Evolutionary conservation across 2,329 filamentous ascomycete species (phyloP).

Genomic region (Monosporascus sp.): DNA sequence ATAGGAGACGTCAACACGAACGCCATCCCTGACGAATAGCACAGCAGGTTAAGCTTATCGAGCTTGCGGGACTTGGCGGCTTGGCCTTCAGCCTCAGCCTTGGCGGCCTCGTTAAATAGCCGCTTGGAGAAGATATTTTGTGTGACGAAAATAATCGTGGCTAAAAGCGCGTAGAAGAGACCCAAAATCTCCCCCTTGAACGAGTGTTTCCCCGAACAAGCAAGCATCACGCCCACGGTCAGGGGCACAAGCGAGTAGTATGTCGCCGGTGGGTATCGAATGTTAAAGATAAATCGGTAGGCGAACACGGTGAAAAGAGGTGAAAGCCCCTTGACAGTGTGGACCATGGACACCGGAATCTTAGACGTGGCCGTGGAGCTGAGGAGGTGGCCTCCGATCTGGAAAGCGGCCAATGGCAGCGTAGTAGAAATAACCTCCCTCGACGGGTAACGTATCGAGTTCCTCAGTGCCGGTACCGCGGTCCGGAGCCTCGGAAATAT

Average conservation of each 20-base stretch:
- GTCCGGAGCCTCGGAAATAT: slow-evolving; percentile 66
- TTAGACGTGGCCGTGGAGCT: slow-evolving; percentile 91
- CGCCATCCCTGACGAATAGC: slow-evolving; percentile 92
- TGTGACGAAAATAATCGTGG: slow-evolving; percentile 92
- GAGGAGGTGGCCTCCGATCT: slow-evolving; percentile 88
- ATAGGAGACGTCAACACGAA: slow-evolving; percentile 85
- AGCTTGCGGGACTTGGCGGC: slow-evolving; percentile 68
- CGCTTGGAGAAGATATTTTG: slow-evolving; percentile 99
- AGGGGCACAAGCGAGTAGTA: slow-evolving; percentile 88
- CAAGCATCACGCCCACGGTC: slow-evolving; percentile 90
- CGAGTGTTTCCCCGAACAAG: slow-evolving; percentile 75
- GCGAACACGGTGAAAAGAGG: slow-evolving; percentile 92
- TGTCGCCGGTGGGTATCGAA: slow-evolving; percentile 80
- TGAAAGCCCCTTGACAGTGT: slow-evolving; percentile 97
- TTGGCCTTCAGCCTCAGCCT: slow-evolving; percentile 70
- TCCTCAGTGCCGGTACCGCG: slow-evolving; percentile 71
- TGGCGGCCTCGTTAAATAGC: slow-evolving; percentile 90
- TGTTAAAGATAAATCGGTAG: slow-evolving; percentile 84
- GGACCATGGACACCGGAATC: slow-evolving; percentile 93
- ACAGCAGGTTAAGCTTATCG: slow-evolving; percentile 94
- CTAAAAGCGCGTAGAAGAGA: slow-evolving; percentile 81
- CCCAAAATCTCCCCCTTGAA: slow-evolving; percentile 86
- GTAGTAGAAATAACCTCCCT: slow-evolving; percentile 80
- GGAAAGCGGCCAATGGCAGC: slow-evolving; percentile 86
- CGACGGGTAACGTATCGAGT: slow-evolving; percentile 77